phyloP scores from a whole-genome alignment of 208 protist species.

The Acanthamoeba sp. region DNA sequence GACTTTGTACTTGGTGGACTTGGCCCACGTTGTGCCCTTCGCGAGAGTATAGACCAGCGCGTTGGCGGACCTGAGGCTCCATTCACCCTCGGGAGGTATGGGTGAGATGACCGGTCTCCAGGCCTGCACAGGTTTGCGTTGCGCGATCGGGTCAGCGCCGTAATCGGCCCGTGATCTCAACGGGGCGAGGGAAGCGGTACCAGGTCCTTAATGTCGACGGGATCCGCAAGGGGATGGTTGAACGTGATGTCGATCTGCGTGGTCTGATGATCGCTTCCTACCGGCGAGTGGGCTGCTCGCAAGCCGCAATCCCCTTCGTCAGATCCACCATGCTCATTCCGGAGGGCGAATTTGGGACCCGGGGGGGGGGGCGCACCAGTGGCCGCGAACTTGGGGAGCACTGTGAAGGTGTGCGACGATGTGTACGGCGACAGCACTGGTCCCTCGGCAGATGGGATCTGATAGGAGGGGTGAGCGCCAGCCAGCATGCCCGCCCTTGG shows the following conservation, averaged over 20 bases:
- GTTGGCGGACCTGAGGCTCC: not conserved
- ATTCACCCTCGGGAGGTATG: slow-evolving; percentile 33
- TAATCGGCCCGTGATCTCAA: too few species aligned
- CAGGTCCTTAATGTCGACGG: slow-evolving; percentile 15
- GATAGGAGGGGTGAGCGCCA: too few species aligned
- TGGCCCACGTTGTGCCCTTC: not conserved
- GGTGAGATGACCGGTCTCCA: slow-evolving; percentile 51
- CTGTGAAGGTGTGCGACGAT: not conserved
- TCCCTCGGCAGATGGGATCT: slow-evolving; percentile 74
- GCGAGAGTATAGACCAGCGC: slow-evolving; percentile 52
- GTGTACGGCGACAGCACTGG: slow-evolving; percentile 4
- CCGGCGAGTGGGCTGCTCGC: not conserved
- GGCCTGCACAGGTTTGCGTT: not conserved
- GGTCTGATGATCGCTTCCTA: not conserved
- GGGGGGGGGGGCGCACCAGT: not conserved
- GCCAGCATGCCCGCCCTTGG: too few species aligned
- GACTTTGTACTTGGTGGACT: slow-evolving; percentile 48
- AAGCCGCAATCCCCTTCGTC: too few species aligned
- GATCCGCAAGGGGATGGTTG: slow-evolving; percentile 46
- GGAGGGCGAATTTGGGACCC: too few species aligned
- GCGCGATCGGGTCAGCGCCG: too few species aligned
- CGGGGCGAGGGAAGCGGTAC: not conserved
- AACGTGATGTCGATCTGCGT: not conserved
- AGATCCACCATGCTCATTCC: too few species aligned
- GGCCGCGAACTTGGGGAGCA: slow-evolving; percentile 24